Conservation (phyloP, 163 green algal species). For the Scenedesmus sp. region DNA sequence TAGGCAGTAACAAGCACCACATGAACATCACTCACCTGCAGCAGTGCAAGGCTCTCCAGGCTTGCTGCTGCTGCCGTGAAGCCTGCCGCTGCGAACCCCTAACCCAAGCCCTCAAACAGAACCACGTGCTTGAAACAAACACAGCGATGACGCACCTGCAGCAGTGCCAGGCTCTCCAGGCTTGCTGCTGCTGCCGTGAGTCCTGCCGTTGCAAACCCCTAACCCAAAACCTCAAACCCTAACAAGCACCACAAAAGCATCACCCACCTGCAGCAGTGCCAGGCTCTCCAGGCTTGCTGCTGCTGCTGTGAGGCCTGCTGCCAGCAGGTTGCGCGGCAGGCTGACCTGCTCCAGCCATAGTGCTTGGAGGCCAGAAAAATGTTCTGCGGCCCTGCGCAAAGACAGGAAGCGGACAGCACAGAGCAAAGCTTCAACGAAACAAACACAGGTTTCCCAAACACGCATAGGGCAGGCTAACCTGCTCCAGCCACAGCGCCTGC, state of each 20-base stretch:
- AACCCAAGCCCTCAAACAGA: not conserved
- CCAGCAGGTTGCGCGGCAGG: not conserved
- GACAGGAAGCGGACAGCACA: not conserved
- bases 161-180: slow-evolving; percentile 4
- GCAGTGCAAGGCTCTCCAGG: not conserved
- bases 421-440: not conserved
- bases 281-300: not conserved
- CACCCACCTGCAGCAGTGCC: not conserved
- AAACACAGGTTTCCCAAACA: too few species aligned
- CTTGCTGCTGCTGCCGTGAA: not conserved
- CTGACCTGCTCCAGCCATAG: slow-evolving; percentile 22
- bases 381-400: not conserved
- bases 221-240: too few species aligned
- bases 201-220: too few species aligned
- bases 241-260: too few species aligned
- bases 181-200: not conserved
- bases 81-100: too few species aligned
- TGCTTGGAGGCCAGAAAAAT: not conserved
- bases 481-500: not conserved
- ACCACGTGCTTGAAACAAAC: not conserved
- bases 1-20: too few species aligned
- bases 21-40: not conserved
- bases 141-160: not conserved
- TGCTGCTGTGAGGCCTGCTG: not conserved
- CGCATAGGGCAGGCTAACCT: not conserved